Conservation (phyloP, 192 early-diverging fungal genomes). For the Podila verticillata region DNA sequence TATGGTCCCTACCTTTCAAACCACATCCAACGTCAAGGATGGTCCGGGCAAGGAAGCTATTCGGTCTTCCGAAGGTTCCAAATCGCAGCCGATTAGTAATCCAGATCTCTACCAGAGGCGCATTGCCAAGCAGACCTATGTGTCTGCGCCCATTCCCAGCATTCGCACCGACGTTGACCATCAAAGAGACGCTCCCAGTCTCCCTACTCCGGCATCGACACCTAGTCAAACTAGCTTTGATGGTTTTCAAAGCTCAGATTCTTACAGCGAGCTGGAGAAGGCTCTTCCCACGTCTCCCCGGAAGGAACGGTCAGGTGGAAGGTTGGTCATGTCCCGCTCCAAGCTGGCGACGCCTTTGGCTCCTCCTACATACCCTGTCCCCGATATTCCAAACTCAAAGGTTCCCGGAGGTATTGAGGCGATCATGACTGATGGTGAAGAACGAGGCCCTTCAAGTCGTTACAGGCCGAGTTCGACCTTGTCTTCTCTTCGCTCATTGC, state of each 20-base stretch:
- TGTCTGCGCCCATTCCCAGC: slow-evolving; percentile 36
- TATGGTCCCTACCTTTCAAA: slow-evolving; percentile 9
- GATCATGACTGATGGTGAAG: no score
- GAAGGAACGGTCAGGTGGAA: not conserved
- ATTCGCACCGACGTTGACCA: slow-evolving; percentile 15
- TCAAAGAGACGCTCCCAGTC: slow-evolving; percentile 13
- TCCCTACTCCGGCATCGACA: not conserved
- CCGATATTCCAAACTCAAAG: not conserved
- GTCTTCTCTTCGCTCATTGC: slow-evolving; percentile 41
- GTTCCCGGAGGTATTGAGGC: no score
- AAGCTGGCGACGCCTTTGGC: slow-evolving; percentile 25
- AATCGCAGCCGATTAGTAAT: not conserved
- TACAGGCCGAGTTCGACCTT: slow-evolving; percentile 39
- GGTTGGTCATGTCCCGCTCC: slow-evolving; percentile 43
- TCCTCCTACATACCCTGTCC: not conserved
- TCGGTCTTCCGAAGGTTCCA: not conserved
- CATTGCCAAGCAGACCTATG: slow-evolving; percentile 2
- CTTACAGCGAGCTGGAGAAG: not conserved
- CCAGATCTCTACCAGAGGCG: not conserved
- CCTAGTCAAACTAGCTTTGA: not conserved
- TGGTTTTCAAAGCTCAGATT: not conserved
- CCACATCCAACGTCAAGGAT: no score
- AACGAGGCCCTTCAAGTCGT: not conserved
- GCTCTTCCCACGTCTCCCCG: slow-evolving; percentile 12
- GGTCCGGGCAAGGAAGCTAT: no score